A percentile compares a stretch with the other conserved stretches of the same genome.
Evolutionary conservation across 2,329 filamentous ascomycete genomes (phyloP).

Genomic region (Colletotrichum liriopes): DNA sequence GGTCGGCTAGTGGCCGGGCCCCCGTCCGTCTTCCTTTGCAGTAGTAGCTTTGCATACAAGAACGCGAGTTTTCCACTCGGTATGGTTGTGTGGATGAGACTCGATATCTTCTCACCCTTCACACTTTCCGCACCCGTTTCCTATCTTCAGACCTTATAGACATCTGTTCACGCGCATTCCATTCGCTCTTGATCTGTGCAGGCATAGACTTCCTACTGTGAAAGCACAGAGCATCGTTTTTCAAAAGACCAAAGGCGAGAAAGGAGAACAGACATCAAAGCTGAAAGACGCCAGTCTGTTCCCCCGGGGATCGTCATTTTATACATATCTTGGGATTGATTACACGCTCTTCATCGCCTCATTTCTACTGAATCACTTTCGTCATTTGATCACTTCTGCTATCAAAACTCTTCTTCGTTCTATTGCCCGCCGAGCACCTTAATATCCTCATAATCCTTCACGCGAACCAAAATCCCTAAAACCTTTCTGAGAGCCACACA

Average conservation of each 20-base stretch:
- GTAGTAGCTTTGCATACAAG: conserved; percentile 19
- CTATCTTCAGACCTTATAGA: conserved; percentile 24
- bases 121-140: neutral
- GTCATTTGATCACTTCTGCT: neutral
- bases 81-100: neutral
- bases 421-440: neutral
- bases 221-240: conserved; percentile 13
- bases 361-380: neutral
- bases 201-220: conserved; percentile 22
- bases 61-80: conserved; percentile 9
- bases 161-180: conserved; percentile 2
- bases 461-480: neutral
- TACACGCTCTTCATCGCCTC: conserved; percentile 4
- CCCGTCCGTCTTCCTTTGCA: conserved; percentile 8
- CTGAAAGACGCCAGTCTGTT: conserved; percentile 38
- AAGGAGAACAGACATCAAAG: conserved; percentile 13
- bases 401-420: neutral
- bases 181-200: conserved; percentile 33
- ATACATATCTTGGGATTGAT: conserved; percentile 9
- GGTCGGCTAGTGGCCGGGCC: conserved; percentile 5
- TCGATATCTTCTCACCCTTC: neutral
- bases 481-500: neutral
- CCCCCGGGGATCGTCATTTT: conserved; percentile 25
- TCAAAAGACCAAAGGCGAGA: neutral
- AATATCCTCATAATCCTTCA: neutral